Evolutionary conservation across 352 stramenopile species (phyloP).

Genomic region (Thalassiosira livingstoniorum): DNA sequence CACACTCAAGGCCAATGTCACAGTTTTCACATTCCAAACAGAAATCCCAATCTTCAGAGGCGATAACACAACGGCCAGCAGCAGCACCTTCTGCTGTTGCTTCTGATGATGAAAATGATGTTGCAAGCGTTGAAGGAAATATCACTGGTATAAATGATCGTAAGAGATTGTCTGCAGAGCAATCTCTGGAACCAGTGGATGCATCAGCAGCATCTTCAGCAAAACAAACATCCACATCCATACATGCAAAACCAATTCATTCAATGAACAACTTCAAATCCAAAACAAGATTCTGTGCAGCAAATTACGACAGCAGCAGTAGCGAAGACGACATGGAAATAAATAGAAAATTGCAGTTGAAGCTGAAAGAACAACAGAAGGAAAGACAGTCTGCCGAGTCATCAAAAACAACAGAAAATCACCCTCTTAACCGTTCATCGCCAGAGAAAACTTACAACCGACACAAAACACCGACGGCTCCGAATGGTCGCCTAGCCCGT

Average conservation of each 20-base stretch:
- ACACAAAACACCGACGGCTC: not conserved
- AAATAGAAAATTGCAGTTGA: not conserved
- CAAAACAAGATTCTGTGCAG: not conserved
- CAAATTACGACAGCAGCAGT: conserved; percentile 11
- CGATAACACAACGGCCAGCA: no score
- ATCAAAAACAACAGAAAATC: not conserved
- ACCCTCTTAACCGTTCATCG: not conserved
- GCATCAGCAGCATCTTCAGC: not conserved
- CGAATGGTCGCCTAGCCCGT: not conserved
- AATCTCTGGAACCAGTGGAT: not conserved
- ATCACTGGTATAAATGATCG: not conserved
- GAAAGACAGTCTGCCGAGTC: not conserved
- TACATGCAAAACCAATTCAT: not conserved
- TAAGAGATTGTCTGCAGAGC: not conserved
- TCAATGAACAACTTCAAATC: not conserved
- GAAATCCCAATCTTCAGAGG: no score
- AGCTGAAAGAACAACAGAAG: not conserved
- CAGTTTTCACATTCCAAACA: no score
- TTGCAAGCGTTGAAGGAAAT: not conserved
- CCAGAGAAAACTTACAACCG: not conserved
- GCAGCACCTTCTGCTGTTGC: no score
- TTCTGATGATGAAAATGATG: not conserved
- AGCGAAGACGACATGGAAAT: not conserved
- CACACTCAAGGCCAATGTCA: no score
- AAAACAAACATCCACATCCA: not conserved